phyloP scores from a whole-genome alignment of 371 early-diverging fungal genomes.

The Lichtheimia ornata region DNA sequence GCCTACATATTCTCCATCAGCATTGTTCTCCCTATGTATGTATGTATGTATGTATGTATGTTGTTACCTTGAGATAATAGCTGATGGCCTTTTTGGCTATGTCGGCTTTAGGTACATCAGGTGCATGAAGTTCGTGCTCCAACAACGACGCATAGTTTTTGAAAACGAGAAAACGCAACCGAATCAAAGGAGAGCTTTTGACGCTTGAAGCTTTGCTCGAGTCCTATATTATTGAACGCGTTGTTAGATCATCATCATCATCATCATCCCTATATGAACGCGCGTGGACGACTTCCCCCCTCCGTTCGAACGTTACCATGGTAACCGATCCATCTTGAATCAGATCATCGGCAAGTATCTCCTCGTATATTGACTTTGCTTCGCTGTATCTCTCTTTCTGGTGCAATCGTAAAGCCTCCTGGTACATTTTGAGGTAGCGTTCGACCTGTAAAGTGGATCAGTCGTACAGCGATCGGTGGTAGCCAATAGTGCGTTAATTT shows the following conservation, averaged over 20 bases:
- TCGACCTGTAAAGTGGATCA: conserved; percentile 39
- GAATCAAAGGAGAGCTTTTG: conserved; percentile 31
- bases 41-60: background rate
- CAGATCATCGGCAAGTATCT: conserved; percentile 45
- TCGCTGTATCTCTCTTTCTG: conserved; percentile 44
- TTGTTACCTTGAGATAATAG: conserved; percentile 53
- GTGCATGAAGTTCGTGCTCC: conserved; percentile 37
- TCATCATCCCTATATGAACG: too few species aligned
- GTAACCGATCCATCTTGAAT: conserved; percentile 40
- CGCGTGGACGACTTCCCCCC: too few species aligned
- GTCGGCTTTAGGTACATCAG: conserved; percentile 15
- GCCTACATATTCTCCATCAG: conserved; percentile 36
- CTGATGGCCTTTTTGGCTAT: conserved; percentile 42
- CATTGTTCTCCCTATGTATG: background rate
- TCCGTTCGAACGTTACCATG: conserved; percentile 17
- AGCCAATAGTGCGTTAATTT: background rate
- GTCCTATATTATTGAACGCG: background rate
- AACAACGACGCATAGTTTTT: conserved; percentile 64
- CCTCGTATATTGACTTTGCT: conserved; percentile 45
- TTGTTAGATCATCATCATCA: too few species aligned
- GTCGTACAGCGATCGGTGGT: background rate
- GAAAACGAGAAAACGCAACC: conserved; percentile 57
- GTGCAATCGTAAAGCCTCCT: conserved; percentile 49
- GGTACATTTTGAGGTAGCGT: conserved; percentile 47
- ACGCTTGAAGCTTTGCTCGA: conserved; percentile 7